phyloP scores from a whole-genome alignment of 768 basidiomycete species.

The Russula lepida region DNA sequence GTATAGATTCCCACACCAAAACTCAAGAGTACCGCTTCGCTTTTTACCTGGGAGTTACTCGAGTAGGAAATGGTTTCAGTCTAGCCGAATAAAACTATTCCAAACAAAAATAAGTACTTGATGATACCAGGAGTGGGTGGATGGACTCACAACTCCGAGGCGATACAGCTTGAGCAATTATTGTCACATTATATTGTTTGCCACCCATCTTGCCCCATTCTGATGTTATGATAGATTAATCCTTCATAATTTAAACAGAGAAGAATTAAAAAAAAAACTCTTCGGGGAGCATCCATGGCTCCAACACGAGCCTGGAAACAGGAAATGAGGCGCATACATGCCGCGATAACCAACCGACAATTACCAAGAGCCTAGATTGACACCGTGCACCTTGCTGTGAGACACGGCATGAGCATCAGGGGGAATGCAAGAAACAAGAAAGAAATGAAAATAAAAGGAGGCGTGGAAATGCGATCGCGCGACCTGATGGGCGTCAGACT shows the following conservation, averaged over 20 bases:
- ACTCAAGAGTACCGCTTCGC: too few relatives aligned
- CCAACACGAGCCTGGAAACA: slow-evolving; percentile 53
- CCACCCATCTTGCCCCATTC: slow-evolving; percentile 76
- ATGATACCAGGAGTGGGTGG: slow-evolving; percentile 37
- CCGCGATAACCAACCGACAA: not conserved
- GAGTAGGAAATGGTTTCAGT: too few relatives aligned
- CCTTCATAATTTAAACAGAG: not conserved
- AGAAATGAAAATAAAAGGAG: not conserved
- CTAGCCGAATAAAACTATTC: too few relatives aligned
- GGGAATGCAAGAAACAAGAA: not conserved
- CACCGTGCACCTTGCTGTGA: slow-evolving; percentile 53
- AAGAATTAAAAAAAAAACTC: slow-evolving; percentile 32
- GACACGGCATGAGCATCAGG: not conserved
- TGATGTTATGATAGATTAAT: slow-evolving; percentile 21
- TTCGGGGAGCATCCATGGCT: slow-evolving; percentile 77
- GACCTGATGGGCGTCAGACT: too few relatives aligned
- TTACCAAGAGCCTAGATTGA: slow-evolving; percentile 63
- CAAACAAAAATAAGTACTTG: not conserved
- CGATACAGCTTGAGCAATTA: slow-evolving; percentile 56
- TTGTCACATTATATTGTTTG: slow-evolving; percentile 38
- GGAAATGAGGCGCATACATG: slow-evolving; percentile 2
- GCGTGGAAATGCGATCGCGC: too few relatives aligned
- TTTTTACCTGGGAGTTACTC: too few relatives aligned
- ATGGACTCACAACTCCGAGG: slow-evolving; percentile 51
- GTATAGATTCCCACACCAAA: too few relatives aligned